These are phyloP conservation scores for Leccinum incarnatum DNA, from an alignment of 768 basidiomycete species.

Conservation along the genomic window DNA sequence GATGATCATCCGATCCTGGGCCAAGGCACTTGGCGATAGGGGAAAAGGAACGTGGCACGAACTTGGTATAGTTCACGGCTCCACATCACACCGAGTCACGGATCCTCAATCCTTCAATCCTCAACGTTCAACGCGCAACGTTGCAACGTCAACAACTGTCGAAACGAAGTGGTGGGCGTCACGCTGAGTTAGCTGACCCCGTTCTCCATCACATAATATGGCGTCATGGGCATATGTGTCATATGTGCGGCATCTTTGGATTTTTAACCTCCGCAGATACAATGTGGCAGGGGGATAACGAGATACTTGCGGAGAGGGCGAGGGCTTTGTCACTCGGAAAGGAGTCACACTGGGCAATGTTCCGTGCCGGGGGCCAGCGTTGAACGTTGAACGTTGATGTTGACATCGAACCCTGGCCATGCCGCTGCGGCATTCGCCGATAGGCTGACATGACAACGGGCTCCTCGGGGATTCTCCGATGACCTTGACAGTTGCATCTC, in stretches of 20 bases:
- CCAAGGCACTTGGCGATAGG: not conserved
- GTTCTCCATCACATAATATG: too few relatives aligned
- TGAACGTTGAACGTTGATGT: not conserved
- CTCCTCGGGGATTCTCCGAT: not conserved
- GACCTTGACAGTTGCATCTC: not conserved
- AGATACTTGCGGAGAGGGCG: not conserved
- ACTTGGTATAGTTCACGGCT: not conserved
- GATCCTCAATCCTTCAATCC: not conserved
- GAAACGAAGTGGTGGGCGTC: too few relatives aligned
- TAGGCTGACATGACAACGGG: not conserved
- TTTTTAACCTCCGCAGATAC: not conserved
- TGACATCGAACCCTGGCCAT: not conserved
- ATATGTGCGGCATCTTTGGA: not conserved
- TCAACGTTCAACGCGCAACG: too few relatives aligned
- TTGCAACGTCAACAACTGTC: too few relatives aligned
- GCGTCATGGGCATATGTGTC: too few relatives aligned
- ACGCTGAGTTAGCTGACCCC: too few relatives aligned
- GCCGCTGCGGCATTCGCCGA: too few relatives aligned
- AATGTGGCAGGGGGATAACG: not conserved
- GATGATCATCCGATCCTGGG: conserved; percentile 9
- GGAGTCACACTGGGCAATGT: not conserved
- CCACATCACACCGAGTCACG: not conserved
- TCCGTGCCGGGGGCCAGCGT: not conserved
- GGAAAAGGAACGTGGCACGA: not conserved
- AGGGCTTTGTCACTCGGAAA: not conserved